Base-by-base conservation (phyloP, 1,139 yeast species). In the Taphrina betulina region DNA sequence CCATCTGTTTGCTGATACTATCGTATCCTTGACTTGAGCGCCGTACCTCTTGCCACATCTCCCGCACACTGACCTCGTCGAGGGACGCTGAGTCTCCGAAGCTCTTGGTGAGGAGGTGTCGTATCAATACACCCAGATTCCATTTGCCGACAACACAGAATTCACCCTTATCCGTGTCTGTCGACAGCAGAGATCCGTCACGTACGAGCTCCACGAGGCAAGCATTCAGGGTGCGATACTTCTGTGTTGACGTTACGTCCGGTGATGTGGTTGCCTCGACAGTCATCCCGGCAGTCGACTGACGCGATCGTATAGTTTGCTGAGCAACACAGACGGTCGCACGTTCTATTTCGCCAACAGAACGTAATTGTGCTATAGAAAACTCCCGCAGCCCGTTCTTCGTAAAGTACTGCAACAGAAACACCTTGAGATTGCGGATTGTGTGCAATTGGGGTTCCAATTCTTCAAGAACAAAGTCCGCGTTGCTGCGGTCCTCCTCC, bases 121-220 rank as follows among this genome's bases (percentile, higher is more conserved):
- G 48, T 35, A 55, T 23, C 4, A 26, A 17, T 19, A 34, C 22
- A n/a, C 50, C 51, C 12, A 55, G 43, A 34, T 55, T 55, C 58
- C 58, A 55, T n/a, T 23, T 22, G 2, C 58, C 58, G 2, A 55
- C 31, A 12, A 52, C 44, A 17, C 43, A 31, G 29, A 31, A 55
- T 14, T 43, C 38, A 10, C 55, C 55, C 12, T 14, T 19, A 3
- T 24, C 23, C 14, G 22, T 23, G 24, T 41, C 42, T n/a, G 34
- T 10, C 23, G 22, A 29, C 5, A 48, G 10, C 29, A 55, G 24
- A 2, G 51, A 7, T n/a, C 58, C 58, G 26, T 48, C 44, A 10
- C 41, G 26, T 17, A 55, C 50, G 29, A 55, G 50, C 19, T 40
- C 53, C 16, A 36, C 51, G 2, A 48, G 33, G 34, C 58, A 55